Base-by-base conservation (phyloP, 208 protist genomes). In the Crithidia bombi region DNA sequence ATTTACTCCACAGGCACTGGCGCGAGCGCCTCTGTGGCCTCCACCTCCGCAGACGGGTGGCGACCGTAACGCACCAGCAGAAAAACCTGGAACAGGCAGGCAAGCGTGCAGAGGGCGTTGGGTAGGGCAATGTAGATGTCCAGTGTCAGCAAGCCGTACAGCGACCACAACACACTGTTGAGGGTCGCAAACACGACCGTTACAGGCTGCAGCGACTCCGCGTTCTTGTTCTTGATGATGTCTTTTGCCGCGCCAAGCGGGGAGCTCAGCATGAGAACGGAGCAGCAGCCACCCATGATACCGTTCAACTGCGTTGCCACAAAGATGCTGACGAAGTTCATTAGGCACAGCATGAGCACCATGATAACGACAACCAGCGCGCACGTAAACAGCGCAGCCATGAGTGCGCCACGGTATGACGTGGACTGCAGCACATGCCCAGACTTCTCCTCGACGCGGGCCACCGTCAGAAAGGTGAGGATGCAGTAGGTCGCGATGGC, bases 231-330 rank as follows among this genome's bases (percentile, higher is more conserved):
- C 35, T 67, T 71, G 51, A 91, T 86, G 58, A 91, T 91, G 63
- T 75, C 58, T 63, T 68, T 75, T 19, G 72, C 77, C 82, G 81
- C 79, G 9, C 66, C 80, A 2, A 91, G 78, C 23, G 86, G 86
- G 1, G 86, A 91, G 57, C 80, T 85, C 10, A 91, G 73, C 86
- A 91, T 91, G 52, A 87, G 74, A 9, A 91, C 80, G 33, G 71
- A 81, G 41, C 70, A 76, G 51, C 57, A 85, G 21, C 82, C 83
- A 5, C 78, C 82, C 41, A 75, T 68, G 47, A 89, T 35, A 49
- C 82, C 86, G 55, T 83, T 87, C 23, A 91, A 21, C 52, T 75
- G 57, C 26, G 57, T 44, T 1, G 82, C 47, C 26, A 66, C 38
- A 26, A 21, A 58, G 35, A 51, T 28, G 25, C 41, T 73, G n/a